Base-by-base conservation (phyloP, 2,329 filamentous ascomycete species). In the Akanthomyces uredinophilus region DNA sequence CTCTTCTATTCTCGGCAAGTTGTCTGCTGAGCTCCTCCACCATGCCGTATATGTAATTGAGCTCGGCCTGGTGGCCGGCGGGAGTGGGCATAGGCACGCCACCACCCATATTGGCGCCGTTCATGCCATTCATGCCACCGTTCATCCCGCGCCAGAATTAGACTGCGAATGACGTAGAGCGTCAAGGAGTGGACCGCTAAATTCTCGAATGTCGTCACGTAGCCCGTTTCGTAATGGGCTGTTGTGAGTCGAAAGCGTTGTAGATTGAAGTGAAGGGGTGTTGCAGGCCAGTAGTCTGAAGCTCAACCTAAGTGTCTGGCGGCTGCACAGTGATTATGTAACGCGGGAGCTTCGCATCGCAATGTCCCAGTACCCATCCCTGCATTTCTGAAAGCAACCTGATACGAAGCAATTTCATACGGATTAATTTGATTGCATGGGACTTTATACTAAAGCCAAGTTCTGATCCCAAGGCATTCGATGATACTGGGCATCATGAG, bases 31-130 rank as follows among this genome's bases (percentile, higher is more conserved):
- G 77, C 70, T 87, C 84, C 69, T 89, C 86, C 13, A 89, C 86
- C 82, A 88, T 85, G 66, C 79, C 78, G 70, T 88, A 87, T 69
- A 89, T 87, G 73, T 87, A 85, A 70, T 87, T 87, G 64, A 89
- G 80, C 72, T 89, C 86, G 58, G 85, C 82, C 72, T 88, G 85
- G 71, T 89, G 86, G 53, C 85, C 86, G 20, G 86, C 86, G n/a
- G 86, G 86, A 18, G 83, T 86, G 16, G 86, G 85, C 50, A 81
- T 78, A 53, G 79, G 78, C 62, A 81, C 79, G 64, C 78, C 78
- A 37, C 74, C 75, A 32, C 77, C 73, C 74, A 80, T 76, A 67
- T 76, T 78, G 66, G 71, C 74, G 68, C 79, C 79, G 66, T 81
- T 82, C 69, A 81, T 76, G 64, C 79, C 79, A 70, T 82, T 82